Conservation (phyloP, 148 eudicot species). For the Dysphania ambrosioides region DNA sequence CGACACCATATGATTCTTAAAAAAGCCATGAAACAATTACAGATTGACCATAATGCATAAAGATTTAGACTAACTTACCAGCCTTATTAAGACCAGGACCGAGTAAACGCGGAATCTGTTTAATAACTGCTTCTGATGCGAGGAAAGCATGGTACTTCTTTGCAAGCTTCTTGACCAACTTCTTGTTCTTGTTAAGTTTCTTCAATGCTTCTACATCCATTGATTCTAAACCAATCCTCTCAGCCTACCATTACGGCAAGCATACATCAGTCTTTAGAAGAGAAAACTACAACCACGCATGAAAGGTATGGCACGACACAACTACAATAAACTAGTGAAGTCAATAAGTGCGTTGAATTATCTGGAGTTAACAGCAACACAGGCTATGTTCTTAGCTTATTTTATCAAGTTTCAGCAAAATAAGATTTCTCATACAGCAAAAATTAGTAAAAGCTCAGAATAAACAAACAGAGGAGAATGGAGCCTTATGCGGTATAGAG, state of each 20-base stretch:
- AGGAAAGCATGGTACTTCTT: conserved; percentile 82
- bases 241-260: conserved; percentile 44
- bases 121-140: conserved; percentile 81
- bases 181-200: conserved; percentile 80
- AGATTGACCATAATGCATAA: no score
- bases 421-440: no score
- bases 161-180: conserved; percentile 85
- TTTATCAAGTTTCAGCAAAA: no score
- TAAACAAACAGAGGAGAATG: no score
- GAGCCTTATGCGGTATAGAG: no score
- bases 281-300: background rate
- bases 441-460: no score
- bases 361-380: background rate
- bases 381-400: no score
- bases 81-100: conserved; percentile 92
- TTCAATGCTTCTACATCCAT: conserved; percentile 87
- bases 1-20: no score
- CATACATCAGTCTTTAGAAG: background rate
- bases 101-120: conserved; percentile 84
- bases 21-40: background rate
- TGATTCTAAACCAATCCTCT: conserved; percentile 65
- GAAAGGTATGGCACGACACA: background rate
- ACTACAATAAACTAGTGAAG: no score
- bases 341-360: background rate
- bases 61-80: conserved; percentile 37